Base-by-base conservation (phyloP, 805 yeast species). In the Candida nonsorbophila region DNA sequence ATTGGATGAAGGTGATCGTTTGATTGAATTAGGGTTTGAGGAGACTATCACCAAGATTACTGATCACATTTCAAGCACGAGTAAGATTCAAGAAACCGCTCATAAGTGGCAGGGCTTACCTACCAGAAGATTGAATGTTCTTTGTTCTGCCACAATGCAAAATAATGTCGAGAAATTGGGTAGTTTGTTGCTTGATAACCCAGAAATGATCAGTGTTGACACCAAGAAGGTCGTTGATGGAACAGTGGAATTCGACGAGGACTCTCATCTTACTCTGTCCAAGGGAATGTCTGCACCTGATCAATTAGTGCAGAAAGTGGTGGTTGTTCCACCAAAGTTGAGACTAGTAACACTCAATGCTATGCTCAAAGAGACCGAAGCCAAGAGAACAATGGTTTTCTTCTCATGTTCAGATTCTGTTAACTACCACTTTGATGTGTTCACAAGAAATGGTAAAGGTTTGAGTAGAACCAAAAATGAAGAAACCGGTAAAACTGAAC, bases 391-490 rank as follows among this genome's bases (percentile, higher is more conserved):
- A 1, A 79, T 92, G 51, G 86, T 92, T 0, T 92, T 92, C 53
- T 72, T 88, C 40, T 83, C 96, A 9, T 90, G 98, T 60, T 78
- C 97, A 0, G 97, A 90, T 51, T 83, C 95, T n/a, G 97, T 94
- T 14, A 88, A 92, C 43, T 92, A 84, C 62, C 96, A 92, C 57
- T 86, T 77, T 54, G 72, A 75, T 25, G 81, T 77, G 0, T 77
- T 94, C 42, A 70, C 84, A 2, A 67, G 80, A 33, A 71, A 67
- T 25, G 84, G 85, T 3, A 55, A 57, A 27, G 52, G 55, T 22
- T 48, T 62, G 14, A 38, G 49, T 28, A 58, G 58, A 27, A 47
- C 57, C 43, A 38, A 51, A 39, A 42, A 54, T 27, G 42, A 52
- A 28, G 52, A 55, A 33, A 28, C 42, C 25, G 39, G 44, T 6